These are phyloP conservation scores for Claviceps sp. DNA, from an alignment of 2,329 filamentous ascomycete species.

Conservation along the genomic window DNA sequence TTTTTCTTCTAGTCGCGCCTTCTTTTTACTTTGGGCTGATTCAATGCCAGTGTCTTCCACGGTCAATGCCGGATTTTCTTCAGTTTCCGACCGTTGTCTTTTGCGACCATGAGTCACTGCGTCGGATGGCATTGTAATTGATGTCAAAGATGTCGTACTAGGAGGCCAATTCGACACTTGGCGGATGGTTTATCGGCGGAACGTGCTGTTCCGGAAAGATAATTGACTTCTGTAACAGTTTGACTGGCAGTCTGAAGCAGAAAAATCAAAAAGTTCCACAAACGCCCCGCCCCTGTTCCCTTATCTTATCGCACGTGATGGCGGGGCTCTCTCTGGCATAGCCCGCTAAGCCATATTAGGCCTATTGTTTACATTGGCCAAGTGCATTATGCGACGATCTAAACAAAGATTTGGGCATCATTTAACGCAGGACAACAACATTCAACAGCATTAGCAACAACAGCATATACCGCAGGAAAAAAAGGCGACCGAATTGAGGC, in stretches of 20 bases:
- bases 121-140: not conserved
- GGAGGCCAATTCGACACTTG: not conserved
- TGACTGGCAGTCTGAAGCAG: not conserved
- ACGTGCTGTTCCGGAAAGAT: not conserved
- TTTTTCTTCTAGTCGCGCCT: conserved; percentile 44
- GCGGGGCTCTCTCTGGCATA: conserved; percentile 1
- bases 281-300: not conserved
- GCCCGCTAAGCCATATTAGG: conserved; percentile 17
- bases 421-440: not conserved
- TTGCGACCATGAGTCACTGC: conserved; percentile 19
- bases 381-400: conserved; percentile 11
- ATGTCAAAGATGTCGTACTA: not conserved
- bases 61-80: conserved; percentile 16
- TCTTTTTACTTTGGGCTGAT: conserved; percentile 31
- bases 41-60: conserved; percentile 20
- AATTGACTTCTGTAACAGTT: not conserved
- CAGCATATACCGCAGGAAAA: not conserved
- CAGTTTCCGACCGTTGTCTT: conserved; percentile 21
- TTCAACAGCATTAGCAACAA: not conserved
- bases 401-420: conserved; percentile 14
- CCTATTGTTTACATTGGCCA: conserved; percentile 19
- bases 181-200: not conserved
- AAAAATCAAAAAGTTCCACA: not conserved
- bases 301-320: conserved; percentile 24
- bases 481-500: not conserved